Evolutionary conservation across 1,284 basidiomycete genomes (phyloP).

Genomic region (Trichosporon sp.): DNA sequence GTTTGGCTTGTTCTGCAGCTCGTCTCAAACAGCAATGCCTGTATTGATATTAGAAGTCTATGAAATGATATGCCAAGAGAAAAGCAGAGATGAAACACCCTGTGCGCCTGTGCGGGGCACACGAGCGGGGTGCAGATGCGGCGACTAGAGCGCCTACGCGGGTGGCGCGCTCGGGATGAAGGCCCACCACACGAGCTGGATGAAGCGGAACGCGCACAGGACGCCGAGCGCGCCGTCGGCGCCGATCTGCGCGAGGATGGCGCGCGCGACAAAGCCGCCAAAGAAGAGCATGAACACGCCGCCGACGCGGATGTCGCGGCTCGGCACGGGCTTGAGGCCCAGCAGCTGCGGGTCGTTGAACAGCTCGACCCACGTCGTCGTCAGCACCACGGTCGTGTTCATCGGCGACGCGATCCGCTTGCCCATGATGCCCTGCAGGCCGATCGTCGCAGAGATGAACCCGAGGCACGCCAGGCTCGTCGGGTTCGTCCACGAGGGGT

Average conservation of each 20-base stretch:
- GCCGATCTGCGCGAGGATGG: constrained; percentile 54
- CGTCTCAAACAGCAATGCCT: not conserved
- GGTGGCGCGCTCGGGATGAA: constrained; percentile 53
- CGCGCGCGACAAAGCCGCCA: constrained; percentile 67
- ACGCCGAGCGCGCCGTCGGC: constrained; percentile 55
- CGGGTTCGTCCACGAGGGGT: constrained; percentile 65
- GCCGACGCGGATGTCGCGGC: constrained; percentile 68
- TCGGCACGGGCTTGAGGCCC: constrained; percentile 54
- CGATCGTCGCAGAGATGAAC: constrained; percentile 72
- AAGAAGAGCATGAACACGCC: constrained; percentile 65
- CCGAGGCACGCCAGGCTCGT: constrained; percentile 67
- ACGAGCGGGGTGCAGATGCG: too few relatives aligned
- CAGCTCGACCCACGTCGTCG: constrained; percentile 80
- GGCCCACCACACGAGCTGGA: constrained; percentile 65
- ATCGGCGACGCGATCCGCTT: constrained; percentile 56
- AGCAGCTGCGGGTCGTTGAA: constrained; percentile 70
- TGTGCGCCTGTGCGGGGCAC: not conserved
- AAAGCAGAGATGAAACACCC: not conserved
- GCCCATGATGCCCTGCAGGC: constrained; percentile 68
- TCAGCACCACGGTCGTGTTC: constrained; percentile 53
- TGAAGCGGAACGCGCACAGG: constrained; percentile 60
- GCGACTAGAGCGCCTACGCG: not conserved
- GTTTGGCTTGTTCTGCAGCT: too few relatives aligned
- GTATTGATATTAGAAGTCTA: not conserved
- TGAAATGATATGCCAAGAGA: not conserved